phyloP scores from a whole-genome alignment of 306 rosid species.

The Sophora flavescens region DNA sequence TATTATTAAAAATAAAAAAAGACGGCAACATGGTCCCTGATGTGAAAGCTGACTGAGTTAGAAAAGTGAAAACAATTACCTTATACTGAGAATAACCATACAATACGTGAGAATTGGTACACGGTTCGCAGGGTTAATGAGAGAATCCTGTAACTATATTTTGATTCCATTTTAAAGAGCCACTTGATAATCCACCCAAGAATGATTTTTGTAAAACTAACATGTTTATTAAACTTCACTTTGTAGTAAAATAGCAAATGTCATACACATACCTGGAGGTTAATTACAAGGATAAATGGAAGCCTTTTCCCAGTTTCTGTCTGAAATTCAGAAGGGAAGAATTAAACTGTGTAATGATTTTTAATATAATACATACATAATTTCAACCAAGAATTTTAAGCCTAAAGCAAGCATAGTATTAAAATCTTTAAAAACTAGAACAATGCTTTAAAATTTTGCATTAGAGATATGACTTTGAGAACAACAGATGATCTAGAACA shows the following conservation, averaged over 20 bases:
- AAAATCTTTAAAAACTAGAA: background rate
- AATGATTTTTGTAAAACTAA: background rate
- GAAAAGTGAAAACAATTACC: background rate
- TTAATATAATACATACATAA: background rate
- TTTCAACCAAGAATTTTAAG: background rate
- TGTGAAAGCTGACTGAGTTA: background rate
- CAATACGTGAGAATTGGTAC: too few species aligned
- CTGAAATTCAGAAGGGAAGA: constrained; percentile 57
- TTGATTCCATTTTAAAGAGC: background rate
- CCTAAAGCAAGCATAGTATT: constrained; percentile 20
- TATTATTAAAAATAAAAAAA: background rate
- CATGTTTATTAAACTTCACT: constrained; percentile 14
- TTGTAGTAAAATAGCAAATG: background rate
- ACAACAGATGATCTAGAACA: constrained; percentile 5
- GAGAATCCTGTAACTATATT: background rate
- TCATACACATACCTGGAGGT: constrained; percentile 80
- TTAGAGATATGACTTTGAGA: background rate
- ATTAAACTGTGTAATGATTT: constrained; percentile 32
- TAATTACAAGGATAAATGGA: constrained; percentile 81
- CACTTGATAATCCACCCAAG: background rate
- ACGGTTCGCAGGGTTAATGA: too few species aligned
- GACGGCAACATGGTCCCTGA: background rate
- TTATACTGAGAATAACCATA: background rate
- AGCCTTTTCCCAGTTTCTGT: constrained; percentile 82
- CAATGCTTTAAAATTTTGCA: background rate